Conservation (phyloP, 495 filamentous ascomycete species). For the Penicillium malachiteum region DNA sequence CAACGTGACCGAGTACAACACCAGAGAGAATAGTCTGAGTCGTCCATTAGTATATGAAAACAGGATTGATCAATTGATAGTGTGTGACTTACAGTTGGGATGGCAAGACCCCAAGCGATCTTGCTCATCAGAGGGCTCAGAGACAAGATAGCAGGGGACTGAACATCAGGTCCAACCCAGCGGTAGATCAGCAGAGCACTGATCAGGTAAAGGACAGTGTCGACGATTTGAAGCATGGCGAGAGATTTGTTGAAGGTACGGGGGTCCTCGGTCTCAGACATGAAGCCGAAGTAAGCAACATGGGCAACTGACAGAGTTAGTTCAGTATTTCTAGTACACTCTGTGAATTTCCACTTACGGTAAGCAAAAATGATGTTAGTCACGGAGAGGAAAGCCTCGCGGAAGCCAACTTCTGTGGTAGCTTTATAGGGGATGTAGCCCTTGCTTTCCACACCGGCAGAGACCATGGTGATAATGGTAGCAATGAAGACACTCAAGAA, state of each 20-base stretch:
- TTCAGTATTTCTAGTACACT: not conserved
- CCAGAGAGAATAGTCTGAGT: constrained; percentile 35
- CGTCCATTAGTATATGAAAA: not conserved
- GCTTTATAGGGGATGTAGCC: constrained; percentile 18
- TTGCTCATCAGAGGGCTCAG: constrained; percentile 62
- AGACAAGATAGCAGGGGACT: constrained; percentile 68
- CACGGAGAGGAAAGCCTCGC: constrained; percentile 30
- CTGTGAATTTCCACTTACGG: constrained; percentile 10
- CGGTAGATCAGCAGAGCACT: constrained; percentile 57
- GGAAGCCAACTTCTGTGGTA: constrained; percentile 22
- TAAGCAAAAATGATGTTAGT: constrained; percentile 45
- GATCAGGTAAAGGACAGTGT: constrained; percentile 61
- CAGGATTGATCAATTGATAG: not conserved
- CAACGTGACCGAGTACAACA: constrained; percentile 61
- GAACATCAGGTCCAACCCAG: constrained; percentile 68
- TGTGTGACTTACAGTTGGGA: constrained; percentile 55
- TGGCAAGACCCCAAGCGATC: constrained; percentile 69
- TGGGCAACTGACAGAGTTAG: constrained; percentile 51
- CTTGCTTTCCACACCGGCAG: constrained; percentile 47
- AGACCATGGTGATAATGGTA: constrained; percentile 69
- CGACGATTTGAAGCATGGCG: constrained; percentile 58
- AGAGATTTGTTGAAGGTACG: constrained; percentile 65
- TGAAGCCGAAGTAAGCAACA: constrained; percentile 72
- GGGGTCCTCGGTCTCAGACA: constrained; percentile 71
- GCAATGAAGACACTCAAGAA: constrained; percentile 67